Evolutionary conservation across 2,329 filamentous ascomycete species (phyloP), one percentile per base, ranked within the genome.

Genomic region (Aspergillus pseudoterreus): DNA sequence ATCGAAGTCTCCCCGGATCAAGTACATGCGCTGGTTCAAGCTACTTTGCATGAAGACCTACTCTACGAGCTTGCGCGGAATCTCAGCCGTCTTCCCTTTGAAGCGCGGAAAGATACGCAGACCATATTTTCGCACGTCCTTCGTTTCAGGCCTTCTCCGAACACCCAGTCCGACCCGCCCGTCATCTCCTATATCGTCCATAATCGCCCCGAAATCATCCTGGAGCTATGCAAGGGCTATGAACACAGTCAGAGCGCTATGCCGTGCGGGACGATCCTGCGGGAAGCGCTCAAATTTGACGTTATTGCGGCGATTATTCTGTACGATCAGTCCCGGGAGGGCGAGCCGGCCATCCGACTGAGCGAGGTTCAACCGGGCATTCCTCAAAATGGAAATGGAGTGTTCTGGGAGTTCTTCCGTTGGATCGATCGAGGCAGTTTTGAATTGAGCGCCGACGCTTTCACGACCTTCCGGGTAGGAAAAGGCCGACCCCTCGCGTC

Each of bases 351-450:
- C n/a, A 84, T 90, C 57, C 88, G 90, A 39, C 78, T 95, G 36
- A 84, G 81, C 47, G 85, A 83, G 19, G 88, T 96, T 56, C 88
- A 94, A 63, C 83, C 87, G 43, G 86, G 90, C 54, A 75, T 84
- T 38, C 84, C 82, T 32, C 88, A 94, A 62, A 87, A 82, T 43
- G 92, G 92, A 11, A 81, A 84, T 42, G 92, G 92, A 3, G 84
- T 96, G 2, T 96, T 99, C 70, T 99, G 94, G 94, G 86, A 83
- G 43, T 97, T 97, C 74, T 97, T 99, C 67, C 84, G 88, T 55
- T 99, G 92, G 90, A 95, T 99, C 63, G 92, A 97, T 74, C 90
- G 90, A 73, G 90, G 91, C 61, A 92, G 88, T 27, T 99, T 99
- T 65, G 94, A 99, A 76, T 90, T 97, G 59, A 92, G 91, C 63